phyloP scores from a whole-genome alignment of 2,329 filamentous ascomycete genomes.

The Beauveria caledonica region DNA sequence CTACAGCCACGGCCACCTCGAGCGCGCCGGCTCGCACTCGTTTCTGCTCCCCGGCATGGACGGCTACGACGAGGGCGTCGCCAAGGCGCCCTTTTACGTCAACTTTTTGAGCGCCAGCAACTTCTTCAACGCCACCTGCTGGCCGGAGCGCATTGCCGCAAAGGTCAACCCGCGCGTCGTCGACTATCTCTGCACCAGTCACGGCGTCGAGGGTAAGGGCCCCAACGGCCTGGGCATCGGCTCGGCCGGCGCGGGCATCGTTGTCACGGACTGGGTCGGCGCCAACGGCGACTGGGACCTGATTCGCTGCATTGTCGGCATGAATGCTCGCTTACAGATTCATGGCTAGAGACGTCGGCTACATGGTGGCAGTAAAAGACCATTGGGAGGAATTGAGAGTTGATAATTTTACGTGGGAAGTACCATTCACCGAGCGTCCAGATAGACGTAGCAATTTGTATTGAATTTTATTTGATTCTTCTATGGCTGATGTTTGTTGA shows the following conservation, averaged over 20 bases:
- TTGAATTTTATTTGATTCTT: neutral
- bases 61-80: constrained; percentile 21
- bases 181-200: constrained; percentile 52
- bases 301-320: constrained; percentile 75
- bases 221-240: constrained; percentile 45
- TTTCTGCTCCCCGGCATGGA: constrained; percentile 35
- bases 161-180: constrained; percentile 74
- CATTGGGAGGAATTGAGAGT: neutral
- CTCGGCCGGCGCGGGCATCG: constrained; percentile 73
- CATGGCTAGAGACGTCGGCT: constrained; percentile 25
- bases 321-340: constrained; percentile 66
- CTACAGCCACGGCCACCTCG: constrained; percentile 66
- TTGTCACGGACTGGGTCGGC: constrained; percentile 93
- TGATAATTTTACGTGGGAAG: neutral
- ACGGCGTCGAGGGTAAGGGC: constrained; percentile 44
- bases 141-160: constrained; percentile 86
- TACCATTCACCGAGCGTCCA: neutral
- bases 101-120: constrained; percentile 91
- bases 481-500: neutral
- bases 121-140: constrained; percentile 86
- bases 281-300: constrained; percentile 84
- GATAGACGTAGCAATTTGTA: constrained; percentile 7
- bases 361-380: neutral
- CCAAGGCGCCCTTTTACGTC: constrained; percentile 59
- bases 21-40: constrained; percentile 52